These are phyloP conservation scores for Asterionellopsis glacialis DNA, from an alignment of 108 stramenopile species.

Conservation along the genomic window DNA sequence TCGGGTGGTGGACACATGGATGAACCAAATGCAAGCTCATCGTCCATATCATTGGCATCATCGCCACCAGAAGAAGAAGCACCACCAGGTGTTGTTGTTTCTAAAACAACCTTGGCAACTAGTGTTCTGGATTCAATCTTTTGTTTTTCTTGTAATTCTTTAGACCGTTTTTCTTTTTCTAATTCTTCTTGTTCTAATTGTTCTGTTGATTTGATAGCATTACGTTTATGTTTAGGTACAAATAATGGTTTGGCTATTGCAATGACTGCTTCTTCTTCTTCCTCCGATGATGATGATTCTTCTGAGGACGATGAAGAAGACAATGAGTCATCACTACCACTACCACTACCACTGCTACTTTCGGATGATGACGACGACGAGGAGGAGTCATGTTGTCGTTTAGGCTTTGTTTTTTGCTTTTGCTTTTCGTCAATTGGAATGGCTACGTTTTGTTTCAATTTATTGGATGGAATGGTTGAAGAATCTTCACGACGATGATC, in stretches of 20 bases:
- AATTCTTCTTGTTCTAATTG: constrained; percentile 50
- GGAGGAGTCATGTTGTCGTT: neutral
- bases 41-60: constrained; percentile 18
- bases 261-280: constrained; percentile 24
- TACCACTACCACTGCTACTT: constrained; percentile 5
- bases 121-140: constrained; percentile 69
- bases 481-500: too few species aligned
- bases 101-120: constrained; percentile 46
- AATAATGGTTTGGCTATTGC: constrained; percentile 61
- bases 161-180: constrained; percentile 31
- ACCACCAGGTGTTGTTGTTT: constrained; percentile 13
- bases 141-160: constrained; percentile 42
- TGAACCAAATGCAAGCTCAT: constrained; percentile 36
- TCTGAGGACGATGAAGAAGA: constrained; percentile 24
- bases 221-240: constrained; percentile 69
- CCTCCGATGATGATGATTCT: constrained; percentile 16
- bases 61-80: neutral
- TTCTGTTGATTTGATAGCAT: constrained; percentile 32
- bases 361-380: constrained; percentile 3
- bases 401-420: neutral
- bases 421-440: too few species aligned
- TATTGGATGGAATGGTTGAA: too few species aligned
- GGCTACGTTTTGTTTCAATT: too few species aligned
- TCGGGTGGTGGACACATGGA: constrained; percentile 28
- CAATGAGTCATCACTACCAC: constrained; percentile 14